Evolutionary conservation across 108 stramenopile genomes (phyloP), one percentile per base, ranked within the genome.

Genomic region (Skeletonema potamos): DNA sequence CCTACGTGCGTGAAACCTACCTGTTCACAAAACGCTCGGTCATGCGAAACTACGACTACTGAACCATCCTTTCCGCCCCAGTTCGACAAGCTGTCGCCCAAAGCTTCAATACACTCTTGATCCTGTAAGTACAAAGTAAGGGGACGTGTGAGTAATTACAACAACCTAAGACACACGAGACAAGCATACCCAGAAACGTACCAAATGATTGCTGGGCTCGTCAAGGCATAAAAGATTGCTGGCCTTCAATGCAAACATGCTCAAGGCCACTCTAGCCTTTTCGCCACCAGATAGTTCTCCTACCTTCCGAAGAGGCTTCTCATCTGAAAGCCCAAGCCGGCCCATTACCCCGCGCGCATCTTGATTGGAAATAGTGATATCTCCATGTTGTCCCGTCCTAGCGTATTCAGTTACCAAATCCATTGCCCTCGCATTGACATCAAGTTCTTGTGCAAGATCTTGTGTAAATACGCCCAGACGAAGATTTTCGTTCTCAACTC

Each of bases 31-130:
- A 97, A 97, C 27, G 82, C 82, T 51, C 87, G 81, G 85, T 97
- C 96, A 68, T 97, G 97, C 7, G 90, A 91, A 39, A 97, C 89
- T 4, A 97, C 97, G 6, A 96, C 92, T 29, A 97, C 61, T 3
- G 94, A 84, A 6, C 94, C 96, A 28, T 88, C 89, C 51, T 85
- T 74, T 8, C 82, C 86, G 26, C 89, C 93, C 93, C 93, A 94
- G 11, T 78, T 70, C 10, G 81, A 74, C 27, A 97, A 66, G 6
- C 87, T 86, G 37, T 92, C 87, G 4, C 91, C 83, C 10, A 94
- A 81, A 7, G 92, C 90, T 76, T 93, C 91, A 55, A 92, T 90
- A 48, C 84, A 74, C 1, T 41, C 33, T 43, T 43, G 75, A 84
- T 76, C 41, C 65, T 34, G 7, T 34, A 34, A 6, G 7, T 34